Evolutionary conservation across 148 eudicot species (phyloP).

Genomic region (Camellia japonica): DNA sequence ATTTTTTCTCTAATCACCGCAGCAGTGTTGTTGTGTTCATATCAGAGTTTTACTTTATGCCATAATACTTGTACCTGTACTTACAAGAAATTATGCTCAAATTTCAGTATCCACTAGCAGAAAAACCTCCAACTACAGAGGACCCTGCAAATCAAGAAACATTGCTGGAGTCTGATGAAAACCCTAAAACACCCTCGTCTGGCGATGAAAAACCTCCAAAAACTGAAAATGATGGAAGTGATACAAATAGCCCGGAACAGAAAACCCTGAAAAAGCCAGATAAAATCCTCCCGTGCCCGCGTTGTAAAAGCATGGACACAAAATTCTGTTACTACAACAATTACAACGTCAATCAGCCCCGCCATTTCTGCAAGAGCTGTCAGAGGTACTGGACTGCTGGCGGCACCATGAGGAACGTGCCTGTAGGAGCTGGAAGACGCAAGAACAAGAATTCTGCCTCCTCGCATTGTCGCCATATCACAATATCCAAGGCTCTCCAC

Average conservation of each 20-base stretch:
- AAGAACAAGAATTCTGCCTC: slow-evolving; percentile 73
- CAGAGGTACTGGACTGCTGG: slow-evolving; percentile 99
- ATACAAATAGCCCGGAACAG: slow-evolving; percentile 40
- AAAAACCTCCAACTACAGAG: slow-evolving; percentile 22
- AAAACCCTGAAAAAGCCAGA: slow-evolving; percentile 76
- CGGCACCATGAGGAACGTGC: slow-evolving; percentile 89
- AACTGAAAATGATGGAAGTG: slow-evolving; percentile 39
- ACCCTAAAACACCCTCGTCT: slow-evolving; percentile 30
- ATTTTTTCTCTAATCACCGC: too few relatives aligned
- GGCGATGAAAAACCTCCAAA: slow-evolving; percentile 35
- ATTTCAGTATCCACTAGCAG: slow-evolving; percentile 47
- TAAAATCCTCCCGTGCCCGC: slow-evolving; percentile 90
- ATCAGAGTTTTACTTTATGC: background rate
- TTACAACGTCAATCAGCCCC: slow-evolving; percentile 88
- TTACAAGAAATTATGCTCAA: slow-evolving; percentile 7
- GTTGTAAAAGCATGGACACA: slow-evolving; percentile 96
- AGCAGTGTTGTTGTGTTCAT: too few relatives aligned
- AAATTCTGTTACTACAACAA: slow-evolving; percentile 96
- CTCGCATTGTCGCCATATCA: slow-evolving; percentile 51
- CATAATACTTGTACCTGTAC: background rate
- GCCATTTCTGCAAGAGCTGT: slow-evolving; percentile 93
- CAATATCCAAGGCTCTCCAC: slow-evolving; percentile 61
- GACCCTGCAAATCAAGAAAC: slow-evolving; percentile 22
- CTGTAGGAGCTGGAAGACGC: slow-evolving; percentile 91
- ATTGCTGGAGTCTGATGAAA: slow-evolving; percentile 30